Evolutionary conservation across 768 basidiomycete genomes (phyloP), one percentile per base, ranked within the genome.

Genomic region (Lanmaoa rubissima): DNA sequence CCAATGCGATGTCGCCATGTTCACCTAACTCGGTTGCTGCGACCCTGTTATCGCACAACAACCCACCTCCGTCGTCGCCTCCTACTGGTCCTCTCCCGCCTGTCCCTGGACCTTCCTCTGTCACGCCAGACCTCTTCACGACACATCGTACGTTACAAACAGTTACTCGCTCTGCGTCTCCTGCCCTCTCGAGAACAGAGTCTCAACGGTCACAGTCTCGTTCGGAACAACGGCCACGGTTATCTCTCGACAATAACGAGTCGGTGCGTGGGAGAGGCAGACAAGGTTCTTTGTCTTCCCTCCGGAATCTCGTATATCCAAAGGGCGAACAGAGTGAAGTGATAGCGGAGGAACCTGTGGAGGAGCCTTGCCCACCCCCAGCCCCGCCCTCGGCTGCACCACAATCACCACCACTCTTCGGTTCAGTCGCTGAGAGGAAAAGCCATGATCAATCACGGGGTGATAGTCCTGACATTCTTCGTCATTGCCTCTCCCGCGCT

Each of bases 21-120:
- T 57, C 63, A 1, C 65, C 65, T 31, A 65, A 54, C 48, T 48
- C 63, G 8, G 24, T 52, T 26, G 48, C 53, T 28, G 38, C 54
- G 49, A 43, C 53, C 1, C 40, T 54, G 14, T 16, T n/a, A 40
- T 63, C 35, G 31, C 58, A 57, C 16, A 42, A 34, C 43, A 82
- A 84, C 53, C 86, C 85, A 0, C 85, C 86, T 0, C 84, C 80
- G 0, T 82, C 82, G 0, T 75, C 72, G 2, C 87, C 86, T 0
- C 87, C 87, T 0, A 70, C 76, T 0, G 62, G 75, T 0, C 86
- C 87, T 0, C 78, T 88, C 4, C 87, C 88, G 0, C 85, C 88
- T 4, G 61, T 88, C 2, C 88, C 88, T 0, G 85, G 83, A 2
- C 82, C 83, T 0, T 84, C 84, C 2, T 76, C 82, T 19, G 76